These are phyloP conservation scores for Crithidia bombi DNA, from an alignment of 208 protist genomes.

Conservation along the genomic window DNA sequence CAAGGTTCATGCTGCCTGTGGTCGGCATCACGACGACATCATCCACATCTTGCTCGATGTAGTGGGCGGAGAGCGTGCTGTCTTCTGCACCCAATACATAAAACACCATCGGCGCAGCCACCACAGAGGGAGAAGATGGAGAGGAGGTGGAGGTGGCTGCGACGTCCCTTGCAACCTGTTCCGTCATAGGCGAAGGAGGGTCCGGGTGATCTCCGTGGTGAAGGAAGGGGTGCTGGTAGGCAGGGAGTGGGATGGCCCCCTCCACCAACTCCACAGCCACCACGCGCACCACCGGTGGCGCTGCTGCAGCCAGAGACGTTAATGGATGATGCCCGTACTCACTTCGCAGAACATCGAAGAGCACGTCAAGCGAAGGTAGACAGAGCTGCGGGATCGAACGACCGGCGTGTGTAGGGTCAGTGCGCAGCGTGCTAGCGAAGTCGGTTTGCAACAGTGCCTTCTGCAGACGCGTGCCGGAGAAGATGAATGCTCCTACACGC, in stretches of 20 bases:
- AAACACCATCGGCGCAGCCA: constrained; percentile 40
- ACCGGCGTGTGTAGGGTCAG: constrained; percentile 51
- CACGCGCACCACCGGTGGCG: constrained; percentile 20
- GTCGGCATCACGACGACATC: constrained; percentile 77
- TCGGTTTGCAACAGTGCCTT: constrained; percentile 38
- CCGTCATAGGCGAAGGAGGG: background rate
- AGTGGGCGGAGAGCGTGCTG: constrained; percentile 44
- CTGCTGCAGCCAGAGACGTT: background rate
- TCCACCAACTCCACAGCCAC: constrained; percentile 76
- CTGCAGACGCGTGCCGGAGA: constrained; percentile 56
- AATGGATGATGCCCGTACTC: constrained; percentile 14
- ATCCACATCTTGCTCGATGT: constrained; percentile 50
- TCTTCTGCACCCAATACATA: constrained; percentile 81
- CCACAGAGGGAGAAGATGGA: background rate
- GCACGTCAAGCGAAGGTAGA: constrained; percentile 38
- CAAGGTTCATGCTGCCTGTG: constrained; percentile 74
- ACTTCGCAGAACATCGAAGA: constrained; percentile 44
- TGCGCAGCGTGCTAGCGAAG: constrained; percentile 26
- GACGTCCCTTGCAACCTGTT: constrained; percentile 1
- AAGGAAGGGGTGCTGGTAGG: constrained; percentile 47
- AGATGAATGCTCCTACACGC: constrained; percentile 44
- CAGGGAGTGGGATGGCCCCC: constrained; percentile 45
- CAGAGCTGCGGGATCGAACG: constrained; percentile 37
- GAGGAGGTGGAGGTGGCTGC: too few relatives aligned
- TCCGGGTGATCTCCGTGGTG: background rate